A percentile compares a stretch with the other conserved stretches of the same genome.
These are phyloP conservation scores for Ephemerocybe angulata DNA, from an alignment of 768 basidiomycete species.

Conservation along the genomic window DNA sequence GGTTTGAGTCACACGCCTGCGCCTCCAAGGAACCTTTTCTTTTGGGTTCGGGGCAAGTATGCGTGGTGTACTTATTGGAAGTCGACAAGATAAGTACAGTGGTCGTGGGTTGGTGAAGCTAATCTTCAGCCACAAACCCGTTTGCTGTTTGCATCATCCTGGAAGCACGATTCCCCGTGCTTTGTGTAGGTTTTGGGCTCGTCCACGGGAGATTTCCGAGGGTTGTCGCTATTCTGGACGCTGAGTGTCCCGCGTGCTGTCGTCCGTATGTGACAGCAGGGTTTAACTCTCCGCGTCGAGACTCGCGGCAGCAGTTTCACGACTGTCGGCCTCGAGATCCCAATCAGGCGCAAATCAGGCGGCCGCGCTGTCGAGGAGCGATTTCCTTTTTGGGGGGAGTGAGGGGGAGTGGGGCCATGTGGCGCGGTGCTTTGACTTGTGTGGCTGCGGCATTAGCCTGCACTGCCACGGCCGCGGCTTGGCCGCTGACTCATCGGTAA, in stretches of 20 bases:
- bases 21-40: background rate
- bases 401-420: background rate
- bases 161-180: background rate
- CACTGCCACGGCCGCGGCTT: background rate
- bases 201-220: background rate
- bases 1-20: background rate
- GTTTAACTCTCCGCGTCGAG: background rate
- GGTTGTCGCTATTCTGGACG: background rate
- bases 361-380: too few relatives aligned
- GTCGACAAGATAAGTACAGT: too few relatives aligned
- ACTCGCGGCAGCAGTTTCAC: slow-evolving; percentile 1
- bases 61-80: background rate
- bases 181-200: too few relatives aligned
- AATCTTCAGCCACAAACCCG: slow-evolving; percentile 2
- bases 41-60: background rate
- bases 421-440: background rate
- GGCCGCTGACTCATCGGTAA: slow-evolving; percentile 12
- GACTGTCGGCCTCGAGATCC: background rate
- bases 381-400: background rate
- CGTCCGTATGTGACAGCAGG: background rate
- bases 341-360: background rate
- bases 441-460: background rate
- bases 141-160: background rate
- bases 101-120: background rate
- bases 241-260: background rate